Base-by-base conservation (phyloP, 2,329 filamentous ascomycete species). In the Fusarium agapanthi region DNA sequence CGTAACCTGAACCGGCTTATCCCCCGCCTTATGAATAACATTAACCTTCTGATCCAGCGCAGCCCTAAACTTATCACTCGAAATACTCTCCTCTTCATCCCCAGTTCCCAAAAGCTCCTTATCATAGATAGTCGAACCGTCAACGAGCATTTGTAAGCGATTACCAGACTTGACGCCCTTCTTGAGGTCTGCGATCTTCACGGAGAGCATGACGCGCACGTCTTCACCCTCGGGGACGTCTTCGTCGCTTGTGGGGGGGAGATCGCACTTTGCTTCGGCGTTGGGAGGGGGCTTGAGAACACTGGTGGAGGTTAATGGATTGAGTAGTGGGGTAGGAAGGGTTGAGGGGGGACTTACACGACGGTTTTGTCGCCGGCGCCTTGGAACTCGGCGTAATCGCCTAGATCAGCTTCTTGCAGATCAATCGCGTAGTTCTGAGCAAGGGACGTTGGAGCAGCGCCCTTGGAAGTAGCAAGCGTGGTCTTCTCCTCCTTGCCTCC, bases 201-300 rank as follows among this genome's bases (percentile, higher is more conserved):
- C 32, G 7, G 50, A 34, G 7, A 66, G 50, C 4, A 65, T 35
- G 8, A 65, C 37, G 24, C 63, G 28, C 1, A 66, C 40, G 15
- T 48, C 41, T 43, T 66, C 61, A 4, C 63, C 63, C 10, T 15
- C 35, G 8, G 61, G 50, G 6, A 65, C 32, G 15, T 65, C 50
- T 18, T 65, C 48, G 15, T 55, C 50, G 18, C 50, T 35, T 9
- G 32, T 48, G 1, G 63, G 61, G 0, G 63, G 50, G 0, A 66
- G 40, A 11, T 65, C 61, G 43, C 61, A 65, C 15, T 41, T 66
- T 32, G 63, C 63, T 38, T 34, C 40, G 3, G 35, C n/a, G 16
- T 65, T 65, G 28, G 63, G 43, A 11, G 63, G 63, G 5, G 63
- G 61, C 14, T 66, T 65, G 24, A 66, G 63, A 5, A 65, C 9